A percentile compares a stretch with the other conserved stretches of the same genome.
Conservation (phyloP, 305 asterid genomes). For the Solanum hybrid region DNA sequence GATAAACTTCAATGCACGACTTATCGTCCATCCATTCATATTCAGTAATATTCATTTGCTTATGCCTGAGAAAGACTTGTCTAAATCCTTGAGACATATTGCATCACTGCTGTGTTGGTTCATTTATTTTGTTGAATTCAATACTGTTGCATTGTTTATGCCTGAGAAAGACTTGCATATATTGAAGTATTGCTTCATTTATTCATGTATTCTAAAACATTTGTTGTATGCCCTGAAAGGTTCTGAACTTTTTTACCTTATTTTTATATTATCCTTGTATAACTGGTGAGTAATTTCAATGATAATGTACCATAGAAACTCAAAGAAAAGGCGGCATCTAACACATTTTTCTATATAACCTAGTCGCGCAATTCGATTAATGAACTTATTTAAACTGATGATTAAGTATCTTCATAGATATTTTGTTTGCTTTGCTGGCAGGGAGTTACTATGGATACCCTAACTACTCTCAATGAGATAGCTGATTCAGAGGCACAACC, state of each 20-base stretch:
- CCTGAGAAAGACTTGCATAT: neutral
- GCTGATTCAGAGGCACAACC: slow-evolving; percentile 42
- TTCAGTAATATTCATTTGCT: neutral
- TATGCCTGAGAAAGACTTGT: neutral
- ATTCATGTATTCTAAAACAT: neutral
- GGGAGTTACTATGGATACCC: slow-evolving; percentile 29
- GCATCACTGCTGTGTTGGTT: neutral
- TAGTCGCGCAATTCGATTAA: neutral
- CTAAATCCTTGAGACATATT: neutral
- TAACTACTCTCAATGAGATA: slow-evolving; percentile 24
- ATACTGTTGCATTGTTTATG: neutral
- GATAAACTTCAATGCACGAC: neutral
- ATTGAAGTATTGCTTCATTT: neutral
- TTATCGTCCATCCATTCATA: neutral
- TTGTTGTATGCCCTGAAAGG: neutral
- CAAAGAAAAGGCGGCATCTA: neutral
- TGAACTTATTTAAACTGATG: neutral
- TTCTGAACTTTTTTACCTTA: neutral
- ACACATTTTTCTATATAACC: neutral
- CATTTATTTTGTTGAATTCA: neutral
- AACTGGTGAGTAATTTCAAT: neutral
- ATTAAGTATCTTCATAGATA: neutral
- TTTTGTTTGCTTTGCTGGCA: neutral
- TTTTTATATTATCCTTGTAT: neutral
- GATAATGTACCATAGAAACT: neutral